Conservation (phyloP, 2,329 filamentous ascomycete species). For the Daldinia sp. region DNA sequence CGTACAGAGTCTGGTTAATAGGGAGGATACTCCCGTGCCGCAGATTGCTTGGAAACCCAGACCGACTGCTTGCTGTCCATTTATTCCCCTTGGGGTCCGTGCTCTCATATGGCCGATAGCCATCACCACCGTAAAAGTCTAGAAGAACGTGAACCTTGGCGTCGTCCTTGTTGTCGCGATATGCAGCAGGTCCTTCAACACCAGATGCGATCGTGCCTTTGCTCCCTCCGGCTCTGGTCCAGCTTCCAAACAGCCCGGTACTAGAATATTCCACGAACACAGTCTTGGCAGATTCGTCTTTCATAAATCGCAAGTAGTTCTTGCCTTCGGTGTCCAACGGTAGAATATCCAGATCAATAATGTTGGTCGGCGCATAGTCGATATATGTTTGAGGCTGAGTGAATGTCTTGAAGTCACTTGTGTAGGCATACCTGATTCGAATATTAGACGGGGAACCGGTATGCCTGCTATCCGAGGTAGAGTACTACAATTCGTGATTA, state of each 20-base stretch:
- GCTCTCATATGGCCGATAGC: slow-evolving; percentile 64
- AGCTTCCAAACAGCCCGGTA: slow-evolving; percentile 63
- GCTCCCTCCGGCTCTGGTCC: slow-evolving; percentile 61
- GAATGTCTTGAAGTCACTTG: slow-evolving; percentile 67
- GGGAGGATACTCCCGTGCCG: slow-evolving; percentile 66
- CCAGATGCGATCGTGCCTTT: slow-evolving; percentile 57
- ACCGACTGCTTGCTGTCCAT: slow-evolving; percentile 60
- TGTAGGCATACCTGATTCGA: slow-evolving; percentile 67
- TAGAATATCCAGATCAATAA: slow-evolving; percentile 70
- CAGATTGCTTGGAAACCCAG: slow-evolving; percentile 60
- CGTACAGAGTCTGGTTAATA: slow-evolving; percentile 58
- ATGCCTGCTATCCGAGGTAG: slow-evolving; percentile 60
- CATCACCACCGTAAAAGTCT: slow-evolving; percentile 62
- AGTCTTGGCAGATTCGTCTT: slow-evolving; percentile 64
- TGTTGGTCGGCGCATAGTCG: slow-evolving; percentile 59
- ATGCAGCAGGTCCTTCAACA: slow-evolving; percentile 61
- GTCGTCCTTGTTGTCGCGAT: slow-evolving; percentile 57
- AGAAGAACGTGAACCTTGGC: slow-evolving; percentile 61
- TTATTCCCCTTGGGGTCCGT: slow-evolving; percentile 57
- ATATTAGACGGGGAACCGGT: slow-evolving; percentile 60
- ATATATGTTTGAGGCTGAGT: slow-evolving; percentile 63
- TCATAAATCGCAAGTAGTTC: slow-evolving; percentile 66
- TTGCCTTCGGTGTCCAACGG: slow-evolving; percentile 55
- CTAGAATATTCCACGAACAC: slow-evolving; percentile 65
- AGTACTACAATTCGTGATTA: slow-evolving; percentile 54